A percentile compares a stretch with the other conserved stretches of the same genome.
These are phyloP conservation scores for Naganishia kalamii DNA, from an alignment of 768 basidiomycete genomes.

Conservation along the genomic window DNA sequence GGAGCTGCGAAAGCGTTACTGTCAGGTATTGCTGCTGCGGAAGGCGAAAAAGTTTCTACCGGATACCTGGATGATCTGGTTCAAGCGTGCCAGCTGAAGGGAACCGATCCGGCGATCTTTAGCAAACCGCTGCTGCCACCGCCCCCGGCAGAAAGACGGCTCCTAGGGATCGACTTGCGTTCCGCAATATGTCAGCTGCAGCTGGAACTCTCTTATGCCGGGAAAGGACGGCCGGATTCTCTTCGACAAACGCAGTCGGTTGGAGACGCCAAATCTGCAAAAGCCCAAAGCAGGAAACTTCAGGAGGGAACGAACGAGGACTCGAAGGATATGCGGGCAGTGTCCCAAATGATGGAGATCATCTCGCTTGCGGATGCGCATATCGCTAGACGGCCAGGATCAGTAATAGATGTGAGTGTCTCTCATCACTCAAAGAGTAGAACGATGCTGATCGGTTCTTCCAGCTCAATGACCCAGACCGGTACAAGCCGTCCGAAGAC, in stretches of 20 bases:
- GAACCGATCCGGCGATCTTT: constrained; percentile 26
- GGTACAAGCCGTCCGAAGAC: constrained; percentile 41
- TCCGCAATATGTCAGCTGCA: constrained; percentile 61
- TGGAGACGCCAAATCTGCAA: neutral
- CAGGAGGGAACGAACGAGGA: neutral
- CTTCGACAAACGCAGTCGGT: neutral
- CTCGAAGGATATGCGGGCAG: neutral
- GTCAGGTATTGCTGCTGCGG: constrained; percentile 53
- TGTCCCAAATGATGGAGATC: constrained; percentile 22
- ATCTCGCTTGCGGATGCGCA: constrained; percentile 57
- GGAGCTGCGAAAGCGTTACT: constrained; percentile 63
- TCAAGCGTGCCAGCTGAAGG: constrained; percentile 21
- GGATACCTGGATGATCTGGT: constrained; percentile 1
- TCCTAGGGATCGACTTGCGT: constrained; percentile 56
- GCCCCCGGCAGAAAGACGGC: neutral
- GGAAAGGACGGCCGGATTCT: neutral
- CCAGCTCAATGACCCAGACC: constrained; percentile 40
- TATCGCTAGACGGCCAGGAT: constrained; percentile 48
- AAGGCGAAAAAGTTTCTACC: constrained; percentile 11
- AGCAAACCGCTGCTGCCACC: neutral
- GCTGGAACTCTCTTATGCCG: constrained; percentile 38
- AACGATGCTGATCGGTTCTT: neutral
- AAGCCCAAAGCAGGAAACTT: neutral
- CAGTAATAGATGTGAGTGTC: constrained; percentile 49
- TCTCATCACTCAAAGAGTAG: constrained; percentile 23